Base-by-base conservation (phyloP, 805 yeast species). In the Soucietia sequanensis region DNA sequence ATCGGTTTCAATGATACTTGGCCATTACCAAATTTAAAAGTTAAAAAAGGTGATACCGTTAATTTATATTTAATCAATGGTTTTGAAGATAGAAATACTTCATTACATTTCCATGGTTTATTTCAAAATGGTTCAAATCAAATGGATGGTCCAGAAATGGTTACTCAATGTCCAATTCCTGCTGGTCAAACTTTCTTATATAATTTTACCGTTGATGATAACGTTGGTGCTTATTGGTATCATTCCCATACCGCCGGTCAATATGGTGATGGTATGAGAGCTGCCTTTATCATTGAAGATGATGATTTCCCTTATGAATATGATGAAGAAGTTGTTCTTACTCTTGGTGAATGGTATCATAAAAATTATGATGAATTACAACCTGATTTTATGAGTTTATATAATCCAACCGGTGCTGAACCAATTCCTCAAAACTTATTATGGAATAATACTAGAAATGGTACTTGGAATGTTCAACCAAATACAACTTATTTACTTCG, bases 161-260 rank as follows among this genome's bases (percentile, higher is more conserved):
- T 91, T 30, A 78, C 86, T 23, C 97, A 91, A 64, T 93, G 98
- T 73, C 95, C 96, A 19, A 81, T 88, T 46, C 80, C 85, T n/a
- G 84, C 95, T 5, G 84, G 84, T 35, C 75, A 76, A 41, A 74
- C 84, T 13, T 70, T 78, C 63, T 61, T 81, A 43, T 93, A 93
- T 72, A 89, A 91, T 70, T 93, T 93, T 63, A 84, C 96, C 18
- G 87, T 89, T 41, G 76, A 76, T 32, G 71, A 76, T 42, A 96
- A 93, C 64, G 78, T 72, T 38, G 99, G 99, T 52, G 76, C 95
- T 13, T 93, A 72, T 72, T 93, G 99, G 99, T 93, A 91, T 72
- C 99, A 93, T 63, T 87, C 98, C 20, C 99, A 93, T 66, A 79
- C 90, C 23, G 62, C 73, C 15, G 91, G 90, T 48, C 95, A 90